A percentile compares a stretch with the other conserved stretches of the same genome.
Evolutionary conservation across 441 rosid genomes (phyloP).

Genomic region (California macrophylla): DNA sequence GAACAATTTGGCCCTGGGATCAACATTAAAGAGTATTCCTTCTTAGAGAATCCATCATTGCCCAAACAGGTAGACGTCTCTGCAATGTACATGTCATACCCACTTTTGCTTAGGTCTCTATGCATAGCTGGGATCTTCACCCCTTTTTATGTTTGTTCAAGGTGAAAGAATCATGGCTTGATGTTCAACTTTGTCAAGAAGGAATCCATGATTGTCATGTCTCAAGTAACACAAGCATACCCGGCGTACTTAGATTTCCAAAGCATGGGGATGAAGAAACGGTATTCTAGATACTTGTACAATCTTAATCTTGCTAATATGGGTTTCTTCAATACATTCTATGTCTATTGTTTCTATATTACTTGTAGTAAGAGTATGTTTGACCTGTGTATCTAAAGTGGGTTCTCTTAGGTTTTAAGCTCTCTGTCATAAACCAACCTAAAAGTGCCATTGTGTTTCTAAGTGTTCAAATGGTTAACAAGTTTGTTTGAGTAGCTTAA

Average conservation of each 20-base stretch:
- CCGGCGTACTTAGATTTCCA: slow-evolving; percentile 61
- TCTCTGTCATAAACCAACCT: too few relatives aligned
- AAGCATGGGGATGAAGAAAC: slow-evolving; percentile 67
- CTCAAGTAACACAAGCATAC: slow-evolving; percentile 36
- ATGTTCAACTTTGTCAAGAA: slow-evolving; percentile 80
- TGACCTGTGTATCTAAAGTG: too few relatives aligned
- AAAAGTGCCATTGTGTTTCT: too few relatives aligned
- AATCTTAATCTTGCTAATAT: slow-evolving; percentile 2
- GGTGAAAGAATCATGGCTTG: slow-evolving; percentile 91
- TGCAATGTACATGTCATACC: background rate
- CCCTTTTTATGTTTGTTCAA: slow-evolving; percentile 27
- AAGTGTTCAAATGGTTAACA: too few relatives aligned
- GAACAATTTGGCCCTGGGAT: slow-evolving; percentile 88
- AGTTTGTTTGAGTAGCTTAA: too few relatives aligned
- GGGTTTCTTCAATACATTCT: background rate
- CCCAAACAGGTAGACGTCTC: slow-evolving; percentile 54
- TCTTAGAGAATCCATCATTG: slow-evolving; percentile 63
- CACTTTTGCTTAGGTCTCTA: background rate
- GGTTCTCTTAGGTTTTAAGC: too few relatives aligned
- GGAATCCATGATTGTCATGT: slow-evolving; percentile 50
- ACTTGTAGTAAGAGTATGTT: background rate
- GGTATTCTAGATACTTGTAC: slow-evolving; percentile 35
- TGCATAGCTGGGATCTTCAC: background rate
- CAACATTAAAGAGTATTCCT: slow-evolving; percentile 72
- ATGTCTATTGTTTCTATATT: background rate